Conservation (phyloP, 1,139 yeast genomes). For the Sugiyamaella novakii region DNA sequence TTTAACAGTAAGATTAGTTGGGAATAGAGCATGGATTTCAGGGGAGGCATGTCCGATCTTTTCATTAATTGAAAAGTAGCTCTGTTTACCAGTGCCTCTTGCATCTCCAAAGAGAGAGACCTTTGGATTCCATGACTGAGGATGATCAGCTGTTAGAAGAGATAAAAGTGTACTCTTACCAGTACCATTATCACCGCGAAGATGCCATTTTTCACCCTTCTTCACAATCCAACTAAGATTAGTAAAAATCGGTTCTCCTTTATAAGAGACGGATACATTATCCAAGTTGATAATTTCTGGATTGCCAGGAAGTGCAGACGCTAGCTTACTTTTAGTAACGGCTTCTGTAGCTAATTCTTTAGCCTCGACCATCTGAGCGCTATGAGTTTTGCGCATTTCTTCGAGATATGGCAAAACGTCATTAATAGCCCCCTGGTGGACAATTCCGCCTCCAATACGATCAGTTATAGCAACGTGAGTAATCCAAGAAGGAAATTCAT, state of each 20-base stretch:
- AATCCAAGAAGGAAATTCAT: constrained; percentile 76
- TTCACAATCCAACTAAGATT: constrained; percentile 67
- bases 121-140: constrained; percentile 86
- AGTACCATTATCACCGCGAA: constrained; percentile 86
- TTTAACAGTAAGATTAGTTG: constrained; percentile 54
- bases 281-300: constrained; percentile 59
- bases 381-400: constrained; percentile 32
- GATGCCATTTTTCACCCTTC: constrained; percentile 82
- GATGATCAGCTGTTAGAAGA: constrained; percentile 89
- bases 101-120: constrained; percentile 64
- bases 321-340: background rate
- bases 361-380: constrained; percentile 9
- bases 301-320: constrained; percentile 23
- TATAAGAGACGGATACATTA: constrained; percentile 66
- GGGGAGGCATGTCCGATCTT: constrained; percentile 89
- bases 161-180: constrained; percentile 90
- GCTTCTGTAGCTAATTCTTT: constrained; percentile 8
- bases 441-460: constrained; percentile 58
- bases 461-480: constrained; percentile 67
- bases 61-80: constrained; percentile 76
- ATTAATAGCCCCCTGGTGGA: constrained; percentile 50
- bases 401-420: constrained; percentile 43
- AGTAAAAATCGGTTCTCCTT: constrained; percentile 59
- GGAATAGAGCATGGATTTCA: constrained; percentile 84
- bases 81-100: constrained; percentile 74